These are phyloP conservation scores for Babesia ovata DNA, from an alignment of 169 alveolate species.

Conservation along the genomic window DNA sequence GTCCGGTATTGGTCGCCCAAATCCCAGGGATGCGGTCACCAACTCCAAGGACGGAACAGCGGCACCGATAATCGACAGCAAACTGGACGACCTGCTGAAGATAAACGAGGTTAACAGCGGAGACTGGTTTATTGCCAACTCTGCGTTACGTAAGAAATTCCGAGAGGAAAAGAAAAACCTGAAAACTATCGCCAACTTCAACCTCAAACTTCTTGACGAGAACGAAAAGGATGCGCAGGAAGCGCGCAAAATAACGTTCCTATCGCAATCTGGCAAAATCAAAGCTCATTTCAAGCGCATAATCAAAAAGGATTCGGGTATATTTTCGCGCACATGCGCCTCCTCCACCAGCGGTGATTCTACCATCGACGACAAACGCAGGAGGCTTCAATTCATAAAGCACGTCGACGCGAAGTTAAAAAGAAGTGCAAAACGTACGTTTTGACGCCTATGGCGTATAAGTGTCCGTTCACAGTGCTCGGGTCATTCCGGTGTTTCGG, in stretches of 20 bases:
- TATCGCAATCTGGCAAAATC: conserved; percentile 42
- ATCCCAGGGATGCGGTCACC: neutral
- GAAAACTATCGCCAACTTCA: conserved; percentile 32
- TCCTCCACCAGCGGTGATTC: conserved; percentile 30
- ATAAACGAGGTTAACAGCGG: conserved; percentile 41
- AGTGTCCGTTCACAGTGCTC: too few relatives aligned
- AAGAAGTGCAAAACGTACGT: neutral
- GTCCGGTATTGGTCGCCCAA: neutral
- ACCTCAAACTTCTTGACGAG: conserved; percentile 24
- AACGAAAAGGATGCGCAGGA: conserved; percentile 37
- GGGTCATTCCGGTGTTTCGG: too few relatives aligned
- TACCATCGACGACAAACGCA: conserved; percentile 39
- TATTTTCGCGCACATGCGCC: conserved; percentile 48
- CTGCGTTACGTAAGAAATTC: conserved; percentile 54
- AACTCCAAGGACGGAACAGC: neutral
- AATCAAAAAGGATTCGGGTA: conserved; percentile 35
- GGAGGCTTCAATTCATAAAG: conserved; percentile 53
- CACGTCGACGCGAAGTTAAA: conserved; percentile 39
- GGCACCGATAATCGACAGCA: conserved; percentile 6
- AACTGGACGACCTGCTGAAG: conserved; percentile 34
- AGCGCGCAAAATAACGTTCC: conserved; percentile 42
- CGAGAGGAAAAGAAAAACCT: conserved; percentile 44
- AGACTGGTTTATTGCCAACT: conserved; percentile 59
- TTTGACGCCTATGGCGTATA: neutral
- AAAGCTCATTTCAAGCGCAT: conserved; percentile 54